Conservation (phyloP, 148 eudicot genomes). For the Dysphania ambrosioides region DNA sequence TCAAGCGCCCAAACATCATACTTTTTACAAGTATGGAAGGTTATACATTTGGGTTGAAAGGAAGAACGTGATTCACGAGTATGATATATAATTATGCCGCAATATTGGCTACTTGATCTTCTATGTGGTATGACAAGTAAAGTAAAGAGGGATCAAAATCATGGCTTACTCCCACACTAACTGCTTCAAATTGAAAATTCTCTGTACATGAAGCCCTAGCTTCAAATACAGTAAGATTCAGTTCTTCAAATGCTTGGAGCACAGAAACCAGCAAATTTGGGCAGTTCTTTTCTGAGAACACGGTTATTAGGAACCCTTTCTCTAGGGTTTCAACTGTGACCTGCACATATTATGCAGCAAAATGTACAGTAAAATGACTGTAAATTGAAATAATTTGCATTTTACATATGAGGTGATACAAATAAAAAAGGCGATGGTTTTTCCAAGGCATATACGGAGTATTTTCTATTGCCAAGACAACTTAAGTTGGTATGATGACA, state of each 20-base stretch:
- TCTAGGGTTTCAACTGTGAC: slow-evolving; percentile 70
- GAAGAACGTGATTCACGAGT: background rate
- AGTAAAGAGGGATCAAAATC: background rate
- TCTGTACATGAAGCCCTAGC: slow-evolving; percentile 74
- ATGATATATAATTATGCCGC: background rate
- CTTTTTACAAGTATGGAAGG: background rate
- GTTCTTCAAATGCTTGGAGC: slow-evolving; percentile 71
- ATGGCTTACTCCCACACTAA: slow-evolving; percentile 56
- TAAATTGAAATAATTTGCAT: background rate
- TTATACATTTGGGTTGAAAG: background rate
- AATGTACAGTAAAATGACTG: background rate
- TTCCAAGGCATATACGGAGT: too few relatives aligned
- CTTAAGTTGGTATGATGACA: background rate
- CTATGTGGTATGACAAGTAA: too few relatives aligned
- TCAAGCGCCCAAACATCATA: slow-evolving; percentile 14
- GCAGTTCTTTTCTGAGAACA: slow-evolving; percentile 48
- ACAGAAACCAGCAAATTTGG: slow-evolving; percentile 58
- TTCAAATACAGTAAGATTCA: slow-evolving; percentile 63
- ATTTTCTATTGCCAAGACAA: background rate
- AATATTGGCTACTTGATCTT: background rate
- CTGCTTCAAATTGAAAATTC: slow-evolving; percentile 58
- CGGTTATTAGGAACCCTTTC: slow-evolving; percentile 66
- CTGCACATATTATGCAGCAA: slow-evolving; percentile 24
- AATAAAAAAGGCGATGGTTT: background rate
- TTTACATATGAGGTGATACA: background rate